Evolutionary conservation across 768 basidiomycete genomes (phyloP).

Genomic region (Naganishia friedmannii): DNA sequence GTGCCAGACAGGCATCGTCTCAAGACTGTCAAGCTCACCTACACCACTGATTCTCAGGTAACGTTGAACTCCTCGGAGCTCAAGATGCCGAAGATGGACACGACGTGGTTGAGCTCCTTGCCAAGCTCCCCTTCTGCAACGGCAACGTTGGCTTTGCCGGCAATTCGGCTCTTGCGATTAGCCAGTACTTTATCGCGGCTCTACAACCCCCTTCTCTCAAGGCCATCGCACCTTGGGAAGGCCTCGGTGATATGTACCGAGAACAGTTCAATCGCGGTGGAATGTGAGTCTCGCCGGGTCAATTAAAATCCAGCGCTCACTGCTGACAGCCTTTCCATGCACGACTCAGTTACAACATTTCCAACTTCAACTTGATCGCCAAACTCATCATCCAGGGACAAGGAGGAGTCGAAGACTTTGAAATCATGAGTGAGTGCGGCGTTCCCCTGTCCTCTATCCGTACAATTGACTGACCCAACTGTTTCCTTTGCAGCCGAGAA

Average conservation of each 20-base stretch:
- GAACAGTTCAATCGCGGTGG: conserved; percentile 35
- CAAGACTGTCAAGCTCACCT: not conserved
- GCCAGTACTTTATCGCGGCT: conserved; percentile 33
- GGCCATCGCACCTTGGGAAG: conserved; percentile 40
- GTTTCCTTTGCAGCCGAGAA: not conserved
- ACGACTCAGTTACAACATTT: not conserved
- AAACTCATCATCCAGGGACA: conserved; percentile 34
- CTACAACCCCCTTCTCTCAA: conserved; percentile 36
- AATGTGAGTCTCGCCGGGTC: conserved; percentile 27
- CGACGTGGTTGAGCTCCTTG: conserved; percentile 32
- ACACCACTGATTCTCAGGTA: not conserved
- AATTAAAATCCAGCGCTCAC: not conserved
- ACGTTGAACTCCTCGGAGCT: conserved; percentile 26
- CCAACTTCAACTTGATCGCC: conserved; percentile 33
- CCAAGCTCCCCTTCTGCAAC: conserved; percentile 34
- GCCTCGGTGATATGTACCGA: conserved; percentile 30
- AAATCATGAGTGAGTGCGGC: conserved; percentile 26
- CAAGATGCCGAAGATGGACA: conserved; percentile 32
- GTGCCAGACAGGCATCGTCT: not conserved
- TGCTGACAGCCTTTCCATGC: not conserved
- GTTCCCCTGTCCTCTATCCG: not conserved
- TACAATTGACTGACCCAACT: not conserved
- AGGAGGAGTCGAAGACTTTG: conserved; percentile 32
- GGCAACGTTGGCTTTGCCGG: conserved; percentile 35
- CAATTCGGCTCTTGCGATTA: conserved; percentile 33